These are phyloP conservation scores for Mycosarcoma maydis DNA, from an alignment of 1,284 basidiomycete species.

Conservation along the genomic window DNA sequence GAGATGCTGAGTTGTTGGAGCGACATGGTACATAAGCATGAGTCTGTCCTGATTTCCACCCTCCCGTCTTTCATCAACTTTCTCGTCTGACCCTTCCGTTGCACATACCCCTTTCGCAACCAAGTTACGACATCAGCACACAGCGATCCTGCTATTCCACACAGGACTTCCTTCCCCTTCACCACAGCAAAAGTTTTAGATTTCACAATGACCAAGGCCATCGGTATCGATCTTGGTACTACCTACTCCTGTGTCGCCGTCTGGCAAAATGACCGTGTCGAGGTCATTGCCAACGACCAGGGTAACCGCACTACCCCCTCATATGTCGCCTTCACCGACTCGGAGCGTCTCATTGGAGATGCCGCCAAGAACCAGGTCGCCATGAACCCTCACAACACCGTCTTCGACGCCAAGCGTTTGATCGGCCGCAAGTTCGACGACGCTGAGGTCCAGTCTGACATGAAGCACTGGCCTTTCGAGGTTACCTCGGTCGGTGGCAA, in stretches of 20 bases:
- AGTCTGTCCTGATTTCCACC: not conserved
- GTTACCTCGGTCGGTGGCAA: conserved; percentile 82
- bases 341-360: conserved; percentile 92
- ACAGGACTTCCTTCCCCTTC: not conserved
- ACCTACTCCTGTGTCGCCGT: conserved; percentile 77
- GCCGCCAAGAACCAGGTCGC: conserved; percentile 92
- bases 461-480: conserved; percentile 95
- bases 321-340: conserved; percentile 72
- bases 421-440: conserved; percentile 88
- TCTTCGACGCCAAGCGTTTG: conserved; percentile 89
- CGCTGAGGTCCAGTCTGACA: conserved; percentile 88
- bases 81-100: conserved; percentile 23
- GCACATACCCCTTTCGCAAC: conserved; percentile 47
- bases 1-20: not conserved
- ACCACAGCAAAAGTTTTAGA: conserved; percentile 21
- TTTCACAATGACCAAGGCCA: conserved; percentile 74
- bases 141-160: conserved; percentile 15
- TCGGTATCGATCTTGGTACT: conserved; percentile 91
- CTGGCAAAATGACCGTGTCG: conserved; percentile 98
- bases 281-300: conserved; percentile 91
- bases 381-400: conserved; percentile 69
- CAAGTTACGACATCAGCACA: conserved; percentile 18
- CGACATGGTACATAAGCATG: conserved; percentile 30
- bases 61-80: conserved; percentile 5
- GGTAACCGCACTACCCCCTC: conserved; percentile 94